Base-by-base conservation (phyloP, 2,329 filamentous ascomycete genomes). In the Parafenestella ontariensis region DNA sequence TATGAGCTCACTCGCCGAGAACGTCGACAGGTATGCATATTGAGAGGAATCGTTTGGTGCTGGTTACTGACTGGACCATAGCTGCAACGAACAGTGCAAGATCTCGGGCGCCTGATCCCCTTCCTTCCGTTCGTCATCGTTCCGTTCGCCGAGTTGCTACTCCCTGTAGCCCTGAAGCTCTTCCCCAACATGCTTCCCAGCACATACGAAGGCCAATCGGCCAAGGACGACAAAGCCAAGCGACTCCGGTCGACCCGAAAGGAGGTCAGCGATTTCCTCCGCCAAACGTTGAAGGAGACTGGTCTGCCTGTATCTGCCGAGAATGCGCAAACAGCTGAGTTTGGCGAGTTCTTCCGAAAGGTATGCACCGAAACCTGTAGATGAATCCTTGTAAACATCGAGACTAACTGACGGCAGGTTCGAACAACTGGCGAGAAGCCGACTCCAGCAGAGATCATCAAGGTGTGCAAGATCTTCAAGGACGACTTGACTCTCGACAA, bases 391-490 rank as follows among this genome's bases (percentile, higher is more conserved):
- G 26, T 17, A 3, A 26, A 6, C 4, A 5, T 29, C 23, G 17
- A 49, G 41, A 7, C 59, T 72, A 31, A 70, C 58, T 8, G 5
- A 40, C 13, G 3, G 17, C 28, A 78, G 75, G 72, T 79, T 31
- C 79, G 95, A 49, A 88, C 91, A 17, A 97, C 94, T 1, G 95
- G 94, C 61, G 94, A 98, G 80, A 84, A 89, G 41, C 95, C 95
- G 1, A 95, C 91, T 4, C 85, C 88, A 49, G 85, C 93, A 63
- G 95, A 99, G 73, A 92, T 99, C 60, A 96, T 99, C 82, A 96
- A 95, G 79, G 94, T 99, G 60, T 98, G 95, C 87, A 96, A 97
- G 83, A 90, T 96, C 62, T 99, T 99, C 86, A 96, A 95, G 77
- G 95, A 99, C 74, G 95, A 99, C 76, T 76, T 99, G 69, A 99